Base-by-base conservation (phyloP, 2,329 filamentous ascomycete species). In the Aspergillus fijiensis region DNA sequence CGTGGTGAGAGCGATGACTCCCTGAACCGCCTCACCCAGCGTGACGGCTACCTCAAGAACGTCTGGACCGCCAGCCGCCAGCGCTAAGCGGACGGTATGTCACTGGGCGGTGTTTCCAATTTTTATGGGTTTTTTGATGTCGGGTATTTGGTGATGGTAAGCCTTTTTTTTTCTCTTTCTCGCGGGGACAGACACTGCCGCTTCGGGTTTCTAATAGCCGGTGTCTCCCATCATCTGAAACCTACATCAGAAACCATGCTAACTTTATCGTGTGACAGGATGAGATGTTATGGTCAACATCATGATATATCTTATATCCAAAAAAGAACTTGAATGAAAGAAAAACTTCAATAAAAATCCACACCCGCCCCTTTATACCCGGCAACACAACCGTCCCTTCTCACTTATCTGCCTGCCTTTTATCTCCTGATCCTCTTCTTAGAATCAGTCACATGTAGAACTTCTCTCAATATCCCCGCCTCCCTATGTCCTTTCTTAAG, bases 1-100 rank as follows among this genome's bases (percentile, higher is more conserved):
- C 95, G 96, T 88, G 95, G 95, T 79, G 96, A 99, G 91, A 89
- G 88, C 81, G 95, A 99, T 80, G 95, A 99, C 84, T 87, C 90
- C 75, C 82, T 99, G 77, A 99, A 99, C 90, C 86, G 95, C 77
- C 86, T 99, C 76, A 86, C 93, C 71, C 95, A 99, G 87, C 88
- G 91, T 72, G 96, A 99, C 80, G 95, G 95, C 70, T 90, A 96
- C 82, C 81, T 99, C 81, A 98, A 98, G 91, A 90, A 82, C 79
- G 95, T 99, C 79, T 99, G 95, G 95, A 91, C 87, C 83, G 90
- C 87, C 69, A 81, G 77, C 74, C 77, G 84, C 73, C 85, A 87
- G 77, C 78, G 79, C 64, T 81, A 80, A 76, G 73, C 31, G 27
- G 29, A 16, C 31, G 27, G 48, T 11, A 16, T 23, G 23, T 14